Base-by-base conservation (phyloP, 2,329 filamentous ascomycete genomes). In the Fusarium cyanostomum region DNA sequence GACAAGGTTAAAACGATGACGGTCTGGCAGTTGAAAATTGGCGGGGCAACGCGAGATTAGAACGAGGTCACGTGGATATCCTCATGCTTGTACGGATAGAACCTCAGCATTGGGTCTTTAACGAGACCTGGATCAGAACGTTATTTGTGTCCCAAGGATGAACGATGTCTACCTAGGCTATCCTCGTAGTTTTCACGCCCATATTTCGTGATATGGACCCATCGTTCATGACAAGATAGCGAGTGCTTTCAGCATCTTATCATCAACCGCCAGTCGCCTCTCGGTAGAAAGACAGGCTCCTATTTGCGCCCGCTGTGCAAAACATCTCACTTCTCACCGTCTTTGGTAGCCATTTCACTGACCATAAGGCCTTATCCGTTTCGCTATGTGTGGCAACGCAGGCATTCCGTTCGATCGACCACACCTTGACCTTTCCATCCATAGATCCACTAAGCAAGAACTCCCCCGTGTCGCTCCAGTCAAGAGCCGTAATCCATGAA, bases 331-430 rank as follows among this genome's bases (percentile, higher is more conserved):
- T 86, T 76, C 82, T 89, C 73, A 79, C 80, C 2, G 85, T 84
- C 79, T 91, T 93, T 10, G 91, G 91, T 59, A 96, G 77, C 92
- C 92, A 96, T 71, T 87, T 89, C 26, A 94, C 92, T 52, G 87
- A 86, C 91, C 94, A 97, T 3, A 98, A 74, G 0, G 89, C 86
- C 77, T 91, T 91, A 64, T 94, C 94, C 7, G 92, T 93, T 79
- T 98, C 94, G 56, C 90, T 94, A 74, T 97, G 92, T 9, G 95
- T 99, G 11, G 94, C 93, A 39, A 99, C 95, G 73, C 95, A 98
- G 5, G 84, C 83, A 54, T 88, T 86, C 30, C 89, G 86, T 70
- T 97, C 93, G 57, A 97, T 86, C 27, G 92, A 94, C 95, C 95
- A 99, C 27, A 98, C 91, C 78, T 97, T 97, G 59, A 91, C 92